Conservation (phyloP, 768 basidiomycete species). For the Peribolospora baueri region DNA sequence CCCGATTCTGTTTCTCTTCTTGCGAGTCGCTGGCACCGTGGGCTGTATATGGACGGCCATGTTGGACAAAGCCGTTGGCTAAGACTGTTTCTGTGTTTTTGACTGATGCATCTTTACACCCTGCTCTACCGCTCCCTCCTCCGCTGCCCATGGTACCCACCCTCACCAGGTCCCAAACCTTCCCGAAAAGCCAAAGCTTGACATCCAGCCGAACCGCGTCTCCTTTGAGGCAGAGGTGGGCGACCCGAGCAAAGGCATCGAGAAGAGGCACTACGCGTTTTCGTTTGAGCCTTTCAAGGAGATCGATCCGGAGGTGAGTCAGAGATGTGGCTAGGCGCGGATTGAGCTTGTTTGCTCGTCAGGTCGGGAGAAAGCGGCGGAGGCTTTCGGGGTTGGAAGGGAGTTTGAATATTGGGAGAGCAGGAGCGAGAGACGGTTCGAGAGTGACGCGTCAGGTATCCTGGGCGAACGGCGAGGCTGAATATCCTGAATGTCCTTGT, state of each 20-base stretch:
- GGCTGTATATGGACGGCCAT: too few relatives aligned
- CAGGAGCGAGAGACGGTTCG: constrained; percentile 17
- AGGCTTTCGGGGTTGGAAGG: neutral
- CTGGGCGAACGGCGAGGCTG: too few relatives aligned
- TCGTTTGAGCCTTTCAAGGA: constrained; percentile 48
- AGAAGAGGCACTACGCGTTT: constrained; percentile 45
- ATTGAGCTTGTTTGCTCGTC: neutral
- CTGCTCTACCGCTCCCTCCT: too few relatives aligned
- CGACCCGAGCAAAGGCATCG: constrained; percentile 17
- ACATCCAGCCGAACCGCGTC: neutral
- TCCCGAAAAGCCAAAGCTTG: constrained; percentile 18
- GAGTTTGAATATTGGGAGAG: constrained; percentile 23
- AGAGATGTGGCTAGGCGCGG: neutral
- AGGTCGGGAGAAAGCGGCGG: neutral
- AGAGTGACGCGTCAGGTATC: too few relatives aligned
- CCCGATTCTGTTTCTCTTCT: too few relatives aligned
- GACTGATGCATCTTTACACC: too few relatives aligned
- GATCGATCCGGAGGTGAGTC: constrained; percentile 23
- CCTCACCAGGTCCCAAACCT: constrained; percentile 12
- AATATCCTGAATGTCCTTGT: too few relatives aligned
- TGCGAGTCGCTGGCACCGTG: too few relatives aligned
- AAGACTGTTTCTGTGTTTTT: too few relatives aligned
- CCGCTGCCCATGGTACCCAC: too few relatives aligned
- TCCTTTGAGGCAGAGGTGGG: neutral
- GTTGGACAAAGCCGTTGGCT: too few relatives aligned